A percentile compares a stretch with the other conserved stretches of the same genome.
Evolutionary conservation across 75 land plant genomes (phyloP).

Genomic region (Sequoia sempervirens): DNA sequence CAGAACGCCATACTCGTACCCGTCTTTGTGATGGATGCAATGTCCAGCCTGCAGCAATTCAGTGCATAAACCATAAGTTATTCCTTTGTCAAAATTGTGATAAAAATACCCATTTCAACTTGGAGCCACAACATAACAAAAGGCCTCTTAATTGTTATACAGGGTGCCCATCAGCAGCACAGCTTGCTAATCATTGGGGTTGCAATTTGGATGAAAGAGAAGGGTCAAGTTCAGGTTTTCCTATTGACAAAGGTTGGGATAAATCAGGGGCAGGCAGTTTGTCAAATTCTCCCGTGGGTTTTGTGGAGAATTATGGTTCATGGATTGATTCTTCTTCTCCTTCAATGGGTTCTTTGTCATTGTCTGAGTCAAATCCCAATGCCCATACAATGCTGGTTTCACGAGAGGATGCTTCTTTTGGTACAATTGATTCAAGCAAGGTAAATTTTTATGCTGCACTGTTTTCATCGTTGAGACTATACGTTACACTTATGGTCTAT

Average conservation of each 20-base stretch:
- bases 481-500: not conserved
- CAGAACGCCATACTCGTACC: constrained; percentile 53
- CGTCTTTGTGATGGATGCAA: constrained; percentile 64
- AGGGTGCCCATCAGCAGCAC: constrained; percentile 86
- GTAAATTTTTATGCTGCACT: not conserved
- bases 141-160: constrained; percentile 50
- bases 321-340: not conserved
- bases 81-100: constrained; percentile 59
- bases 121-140: constrained; percentile 44
- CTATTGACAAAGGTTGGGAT: not conserved
- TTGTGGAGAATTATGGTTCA: not conserved
- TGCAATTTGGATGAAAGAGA: constrained; percentile 37
- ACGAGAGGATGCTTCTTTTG: not conserved
- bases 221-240: not conserved
- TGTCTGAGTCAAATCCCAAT: not conserved
- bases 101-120: constrained; percentile 33
- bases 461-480: not conserved
- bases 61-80: constrained; percentile 36
- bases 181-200: constrained; percentile 69
- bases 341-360: not conserved
- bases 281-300: not conserved
- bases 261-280: not conserved
- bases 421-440: not conserved
- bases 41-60: constrained; percentile 30
- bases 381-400: not conserved